These are phyloP conservation scores for Hirschioporus abietinus DNA, from an alignment of 768 basidiomycete species.

Conservation along the genomic window DNA sequence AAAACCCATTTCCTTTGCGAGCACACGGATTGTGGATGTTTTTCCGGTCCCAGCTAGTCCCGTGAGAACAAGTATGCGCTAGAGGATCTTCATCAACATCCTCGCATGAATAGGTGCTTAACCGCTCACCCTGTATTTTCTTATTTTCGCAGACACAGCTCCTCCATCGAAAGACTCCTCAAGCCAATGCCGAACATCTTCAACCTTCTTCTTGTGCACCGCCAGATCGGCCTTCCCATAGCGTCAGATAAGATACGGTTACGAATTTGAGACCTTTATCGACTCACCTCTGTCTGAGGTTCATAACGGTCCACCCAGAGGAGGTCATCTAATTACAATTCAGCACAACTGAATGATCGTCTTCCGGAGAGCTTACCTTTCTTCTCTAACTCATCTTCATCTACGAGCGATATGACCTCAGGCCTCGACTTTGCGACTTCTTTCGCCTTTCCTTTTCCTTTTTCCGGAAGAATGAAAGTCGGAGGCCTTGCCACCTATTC, in stretches of 20 bases:
- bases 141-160: conserved; percentile 47
- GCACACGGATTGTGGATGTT: conserved; percentile 74
- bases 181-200: conserved; percentile 73
- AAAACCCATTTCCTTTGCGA: conserved; percentile 68
- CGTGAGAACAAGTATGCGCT: conserved; percentile 82
- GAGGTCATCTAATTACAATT: conserved; percentile 26
- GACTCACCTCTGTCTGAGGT: conserved; percentile 48
- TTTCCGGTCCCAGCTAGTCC: conserved; percentile 91
- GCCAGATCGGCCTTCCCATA: conserved; percentile 58
- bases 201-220: conserved; percentile 75
- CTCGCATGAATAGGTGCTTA: conserved; percentile 1
- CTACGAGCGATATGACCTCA: not conserved
- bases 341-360: not conserved
- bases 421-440: not conserved
- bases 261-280: not conserved
- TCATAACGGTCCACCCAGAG: conserved; percentile 65
- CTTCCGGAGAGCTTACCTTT: not conserved
- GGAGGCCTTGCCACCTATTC: conserved; percentile 2
- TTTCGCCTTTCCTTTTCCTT: conserved; percentile 9
- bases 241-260: not conserved
- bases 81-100: conserved; percentile 2
- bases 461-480: conserved; percentile 7
- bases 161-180: conserved; percentile 66
- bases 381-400: not conserved
- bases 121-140: conserved; percentile 66